These are phyloP conservation scores for Vaccinium darrowii DNA, from an alignment of 148 eudicot species.

Conservation along the genomic window DNA sequence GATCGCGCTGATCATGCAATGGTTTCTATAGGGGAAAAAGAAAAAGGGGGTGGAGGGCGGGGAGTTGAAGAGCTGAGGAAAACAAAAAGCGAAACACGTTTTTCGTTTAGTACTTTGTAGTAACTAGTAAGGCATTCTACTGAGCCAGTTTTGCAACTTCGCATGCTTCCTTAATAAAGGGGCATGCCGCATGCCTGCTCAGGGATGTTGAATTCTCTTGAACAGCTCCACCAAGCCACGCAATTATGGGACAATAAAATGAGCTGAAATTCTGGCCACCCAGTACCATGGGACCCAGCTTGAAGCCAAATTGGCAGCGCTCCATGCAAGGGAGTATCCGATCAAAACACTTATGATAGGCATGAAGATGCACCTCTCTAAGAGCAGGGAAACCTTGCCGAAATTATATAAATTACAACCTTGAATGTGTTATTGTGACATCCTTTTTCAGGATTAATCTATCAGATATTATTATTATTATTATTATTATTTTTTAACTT, in stretches of 20 bases:
- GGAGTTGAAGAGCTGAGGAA: neutral
- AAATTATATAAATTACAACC: neutral
- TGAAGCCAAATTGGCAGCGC: neutral
- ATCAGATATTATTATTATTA: neutral
- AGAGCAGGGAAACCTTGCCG: neutral
- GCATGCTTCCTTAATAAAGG: neutral
- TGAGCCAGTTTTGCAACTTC: neutral
- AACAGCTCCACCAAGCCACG: slow-evolving; percentile 3
- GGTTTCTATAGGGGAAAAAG: neutral
- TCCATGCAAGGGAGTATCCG: neutral
- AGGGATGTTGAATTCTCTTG: neutral
- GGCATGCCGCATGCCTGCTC: neutral
- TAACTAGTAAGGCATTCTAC: neutral
- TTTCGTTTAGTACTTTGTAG: too few relatives aligned
- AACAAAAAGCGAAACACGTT: neutral
- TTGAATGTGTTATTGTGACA: neutral
- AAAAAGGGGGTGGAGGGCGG: neutral
- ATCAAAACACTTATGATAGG: slow-evolving; percentile 3
- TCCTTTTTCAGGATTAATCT: neutral
- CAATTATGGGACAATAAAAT: neutral
- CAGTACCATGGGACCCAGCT: neutral
- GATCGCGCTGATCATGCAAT: neutral
- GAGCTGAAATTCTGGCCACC: neutral
- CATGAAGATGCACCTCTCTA: neutral
- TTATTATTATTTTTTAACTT: neutral